Evolutionary conservation across 768 basidiomycete species (phyloP).

Genomic region (Chalciporus piperatus): DNA sequence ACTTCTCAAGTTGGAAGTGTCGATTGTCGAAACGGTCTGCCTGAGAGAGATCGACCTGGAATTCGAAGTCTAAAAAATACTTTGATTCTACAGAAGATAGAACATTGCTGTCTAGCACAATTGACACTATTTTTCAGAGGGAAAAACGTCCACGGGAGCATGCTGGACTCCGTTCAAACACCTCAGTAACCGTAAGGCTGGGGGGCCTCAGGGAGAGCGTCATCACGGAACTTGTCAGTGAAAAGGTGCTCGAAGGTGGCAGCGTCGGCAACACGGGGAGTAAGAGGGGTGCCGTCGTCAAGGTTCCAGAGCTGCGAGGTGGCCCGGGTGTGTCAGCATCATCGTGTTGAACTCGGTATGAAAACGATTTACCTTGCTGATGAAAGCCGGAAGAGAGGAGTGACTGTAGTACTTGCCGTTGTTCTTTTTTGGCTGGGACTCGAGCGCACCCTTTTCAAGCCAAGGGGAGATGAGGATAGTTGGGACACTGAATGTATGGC

Average conservation of each 20-base stretch:
- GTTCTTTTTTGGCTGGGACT: not conserved
- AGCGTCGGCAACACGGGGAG: conserved; percentile 18
- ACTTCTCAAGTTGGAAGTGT: too few relatives aligned
- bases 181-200: conserved; percentile 1
- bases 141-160: too few relatives aligned
- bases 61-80: too few relatives aligned
- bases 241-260: conserved; percentile 23
- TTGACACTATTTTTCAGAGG: too few relatives aligned
- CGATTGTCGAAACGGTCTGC: too few relatives aligned
- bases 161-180: too few relatives aligned
- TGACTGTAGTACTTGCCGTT: conserved; percentile 20
- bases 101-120: too few relatives aligned
- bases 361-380: conserved; percentile 9
- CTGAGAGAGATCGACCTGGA: too few relatives aligned
- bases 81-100: too few relatives aligned
- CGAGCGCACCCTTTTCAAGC: conserved; percentile 21
- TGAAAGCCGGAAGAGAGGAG: conserved; percentile 20
- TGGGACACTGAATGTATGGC: conserved; percentile 10
- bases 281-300: conserved; percentile 20
- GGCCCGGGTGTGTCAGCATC: not conserved
- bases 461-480: conserved; percentile 24
- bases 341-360: too few relatives aligned
- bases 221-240: conserved; percentile 18
- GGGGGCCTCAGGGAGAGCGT: conserved; percentile 14
- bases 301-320: conserved; percentile 22